Evolutionary conservation across 1,139 yeast genomes (phyloP).

Genomic region (Diutina siamensis): DNA sequence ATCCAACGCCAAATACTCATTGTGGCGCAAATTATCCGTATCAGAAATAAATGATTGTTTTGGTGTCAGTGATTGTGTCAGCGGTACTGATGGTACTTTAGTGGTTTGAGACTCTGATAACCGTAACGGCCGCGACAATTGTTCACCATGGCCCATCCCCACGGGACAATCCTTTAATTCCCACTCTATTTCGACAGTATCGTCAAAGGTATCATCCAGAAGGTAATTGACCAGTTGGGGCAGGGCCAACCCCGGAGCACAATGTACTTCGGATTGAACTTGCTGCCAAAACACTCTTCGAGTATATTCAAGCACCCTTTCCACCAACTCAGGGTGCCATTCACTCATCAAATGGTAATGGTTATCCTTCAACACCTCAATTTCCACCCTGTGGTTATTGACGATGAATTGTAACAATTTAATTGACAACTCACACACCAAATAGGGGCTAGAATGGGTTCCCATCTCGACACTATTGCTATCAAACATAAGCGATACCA

Average conservation of each 20-base stretch:
- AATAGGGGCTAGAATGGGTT: not conserved
- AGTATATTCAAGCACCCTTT: not conserved
- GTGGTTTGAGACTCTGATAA: not conserved
- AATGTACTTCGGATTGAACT: not conserved
- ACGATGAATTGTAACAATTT: conserved; percentile 1
- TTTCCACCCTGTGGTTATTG: not conserved
- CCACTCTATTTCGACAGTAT: not conserved
- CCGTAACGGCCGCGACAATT: not conserved
- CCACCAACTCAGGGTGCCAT: conserved; percentile 4
- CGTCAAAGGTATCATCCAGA: not conserved
- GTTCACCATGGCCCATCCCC: not conserved
- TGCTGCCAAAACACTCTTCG: not conserved
- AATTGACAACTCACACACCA: not conserved
- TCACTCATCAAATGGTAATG: not conserved
- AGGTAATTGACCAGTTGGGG: not conserved
- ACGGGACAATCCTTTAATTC: no score
- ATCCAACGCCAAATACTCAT: not conserved
- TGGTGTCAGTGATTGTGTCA: not conserved
- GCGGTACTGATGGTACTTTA: not conserved
- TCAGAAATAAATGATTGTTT: not conserved
- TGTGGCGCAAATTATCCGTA: not conserved
- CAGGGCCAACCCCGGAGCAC: not conserved
- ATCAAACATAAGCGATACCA: not conserved
- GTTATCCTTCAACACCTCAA: not conserved
- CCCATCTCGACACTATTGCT: not conserved